Evolutionary conservation across 192 early-diverging fungal species (phyloP), one percentile per base, ranked within the genome.

Genomic region (Paraglomus brasilianum): DNA sequence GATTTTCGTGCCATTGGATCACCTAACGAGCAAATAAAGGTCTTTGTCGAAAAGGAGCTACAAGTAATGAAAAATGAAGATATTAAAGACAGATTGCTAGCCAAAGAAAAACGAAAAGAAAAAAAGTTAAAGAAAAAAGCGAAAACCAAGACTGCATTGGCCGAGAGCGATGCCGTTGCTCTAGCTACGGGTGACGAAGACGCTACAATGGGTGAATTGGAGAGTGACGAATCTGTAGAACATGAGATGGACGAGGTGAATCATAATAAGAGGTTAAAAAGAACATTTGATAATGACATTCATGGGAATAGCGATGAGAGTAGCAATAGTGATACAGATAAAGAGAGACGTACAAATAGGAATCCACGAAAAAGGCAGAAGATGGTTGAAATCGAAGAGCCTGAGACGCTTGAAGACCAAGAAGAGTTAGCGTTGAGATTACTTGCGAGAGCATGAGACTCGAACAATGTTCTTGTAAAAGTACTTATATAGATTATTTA

Each of bases 1-100:
- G 87, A 87, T 22, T 98, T 97, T 83, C 87, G 86, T 60, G 75
- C 85, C 52, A 83, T 87, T 68, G 90, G 90, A 41, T 86, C 86
- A 59, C 77, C 94, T 36, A 70, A 79, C 24, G 73, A 77, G 14
- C 86, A 88, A 56, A 85, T 87, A 38, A 72, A 83, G n/a, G 80
- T 86, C 46, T 92, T 90, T 78, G 77, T 97, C 70, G 83, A 87
- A 69, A 84, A 86, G 60, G 81, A 84, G 68, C 81, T 75, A n/a
- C 69, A 70, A 40, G 77, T 80, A 5, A 92, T 98, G 90, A 82
- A 86, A 38, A 75, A 80, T 22, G 90, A 83, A 6, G 97, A 99
- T 84, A 69, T 83, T 14, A 78, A 80, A 5, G 97, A 99, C 74
- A 92, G 92, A 73, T 81, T 75, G 15, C 64, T 79, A 11, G 88